These are phyloP conservation scores for Botrytis byssoidea DNA, from an alignment of 2,329 filamentous ascomycete genomes.

Conservation along the genomic window DNA sequence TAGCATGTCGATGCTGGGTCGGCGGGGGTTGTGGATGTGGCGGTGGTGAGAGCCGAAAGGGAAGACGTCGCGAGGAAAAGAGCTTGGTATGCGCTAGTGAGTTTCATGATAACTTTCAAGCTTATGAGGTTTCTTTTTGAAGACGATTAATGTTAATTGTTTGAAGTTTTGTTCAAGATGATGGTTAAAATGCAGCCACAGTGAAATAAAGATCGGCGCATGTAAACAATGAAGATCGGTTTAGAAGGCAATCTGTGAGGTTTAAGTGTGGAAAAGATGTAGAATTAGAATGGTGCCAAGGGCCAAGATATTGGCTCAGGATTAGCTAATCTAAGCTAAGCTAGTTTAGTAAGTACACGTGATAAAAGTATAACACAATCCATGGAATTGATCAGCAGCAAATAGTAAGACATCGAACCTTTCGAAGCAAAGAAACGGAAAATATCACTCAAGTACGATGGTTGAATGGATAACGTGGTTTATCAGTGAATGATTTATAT, in stretches of 20 bases:
- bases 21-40: not conserved
- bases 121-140: not conserved
- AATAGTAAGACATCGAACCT: not conserved
- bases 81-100: not conserved
- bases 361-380: no score
- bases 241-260: not conserved
- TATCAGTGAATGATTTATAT: no score
- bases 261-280: no score
- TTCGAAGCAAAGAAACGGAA: not conserved
- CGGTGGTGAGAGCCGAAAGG: not conserved
- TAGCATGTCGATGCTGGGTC: conserved; percentile 23
- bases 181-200: not conserved
- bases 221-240: not conserved
- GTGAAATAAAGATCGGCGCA: not conserved
- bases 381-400: not conserved
- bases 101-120: not conserved
- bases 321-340: no score
- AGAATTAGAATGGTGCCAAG: no score
- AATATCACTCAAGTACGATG: not conserved
- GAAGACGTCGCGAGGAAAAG: not conserved
- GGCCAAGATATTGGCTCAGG: no score
- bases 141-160: not conserved
- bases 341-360: no score
- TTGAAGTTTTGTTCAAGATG: not conserved
- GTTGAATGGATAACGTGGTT: no score